phyloP scores from a whole-genome alignment of 257 asterid species.

The Solanum infundibuliforme region DNA sequence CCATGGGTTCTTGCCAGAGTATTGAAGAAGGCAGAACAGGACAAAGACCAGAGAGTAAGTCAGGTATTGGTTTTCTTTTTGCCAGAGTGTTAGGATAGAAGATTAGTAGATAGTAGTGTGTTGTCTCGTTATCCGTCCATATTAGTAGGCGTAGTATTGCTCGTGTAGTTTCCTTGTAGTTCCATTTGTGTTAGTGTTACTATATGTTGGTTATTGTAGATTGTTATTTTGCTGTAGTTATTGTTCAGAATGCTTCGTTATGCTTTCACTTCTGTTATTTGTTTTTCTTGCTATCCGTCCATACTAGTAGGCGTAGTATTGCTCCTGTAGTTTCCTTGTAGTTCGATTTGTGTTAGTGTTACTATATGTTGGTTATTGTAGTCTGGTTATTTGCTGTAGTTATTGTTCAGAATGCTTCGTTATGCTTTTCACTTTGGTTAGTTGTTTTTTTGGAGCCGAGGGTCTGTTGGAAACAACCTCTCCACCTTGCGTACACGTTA shows the following conservation, averaged over 20 bases:
- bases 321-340: background rate
- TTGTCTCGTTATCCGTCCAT: too few species aligned
- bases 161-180: background rate
- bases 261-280: background rate
- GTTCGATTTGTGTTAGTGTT: background rate
- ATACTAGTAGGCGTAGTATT: background rate
- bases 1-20: background rate
- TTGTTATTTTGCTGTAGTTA: background rate
- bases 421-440: background rate
- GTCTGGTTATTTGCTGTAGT: background rate
- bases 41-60: background rate
- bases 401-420: background rate
- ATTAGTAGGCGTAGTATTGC: background rate
- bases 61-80: background rate
- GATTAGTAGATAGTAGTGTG: background rate
- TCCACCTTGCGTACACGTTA: background rate
- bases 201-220: background rate
- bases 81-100: background rate
- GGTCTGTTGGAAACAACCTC: background rate
- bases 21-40: background rate
- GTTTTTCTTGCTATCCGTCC: background rate
- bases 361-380: background rate
- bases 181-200: background rate
- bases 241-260: background rate
- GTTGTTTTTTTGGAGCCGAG: background rate